Conservation (phyloP, 352 stramenopile species). For the Pythium periplocum region DNA sequence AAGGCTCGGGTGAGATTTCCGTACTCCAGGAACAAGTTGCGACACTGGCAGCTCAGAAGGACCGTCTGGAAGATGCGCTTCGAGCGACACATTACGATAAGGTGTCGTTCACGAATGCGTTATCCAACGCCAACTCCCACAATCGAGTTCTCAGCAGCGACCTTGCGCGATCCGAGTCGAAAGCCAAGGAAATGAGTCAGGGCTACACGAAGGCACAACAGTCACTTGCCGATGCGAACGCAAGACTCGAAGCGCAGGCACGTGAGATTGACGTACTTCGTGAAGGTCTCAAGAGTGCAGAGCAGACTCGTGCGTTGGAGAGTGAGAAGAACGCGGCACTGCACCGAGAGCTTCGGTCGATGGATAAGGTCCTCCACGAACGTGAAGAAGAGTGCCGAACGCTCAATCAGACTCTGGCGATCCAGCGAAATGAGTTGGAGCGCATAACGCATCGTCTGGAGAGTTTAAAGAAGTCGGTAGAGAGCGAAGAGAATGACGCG, state of each 20-base stretch:
- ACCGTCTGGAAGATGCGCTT: constrained; percentile 67
- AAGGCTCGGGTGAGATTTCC: not conserved
- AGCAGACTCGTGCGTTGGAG: constrained; percentile 45
- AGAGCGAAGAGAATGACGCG: constrained; percentile 9
- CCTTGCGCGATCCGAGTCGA: constrained; percentile 46
- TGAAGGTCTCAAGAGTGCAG: constrained; percentile 47
- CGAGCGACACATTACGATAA: constrained; percentile 80
- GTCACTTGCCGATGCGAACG: constrained; percentile 28
- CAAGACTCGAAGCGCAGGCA: constrained; percentile 30
- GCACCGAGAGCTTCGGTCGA: constrained; percentile 56
- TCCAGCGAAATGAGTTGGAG: constrained; percentile 55
- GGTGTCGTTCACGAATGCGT: constrained; percentile 73
- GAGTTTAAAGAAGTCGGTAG: constrained; percentile 11
- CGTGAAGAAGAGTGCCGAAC: constrained; percentile 65
- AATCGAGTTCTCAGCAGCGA: constrained; percentile 63
- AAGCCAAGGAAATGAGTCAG: constrained; percentile 33
- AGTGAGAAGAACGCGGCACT: constrained; percentile 69
- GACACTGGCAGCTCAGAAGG: constrained; percentile 46
- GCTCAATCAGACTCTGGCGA: constrained; percentile 46
- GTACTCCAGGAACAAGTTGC: constrained; percentile 51
- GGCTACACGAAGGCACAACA: constrained; percentile 42
- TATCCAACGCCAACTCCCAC: constrained; percentile 75
- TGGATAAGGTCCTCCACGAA: constrained; percentile 66
- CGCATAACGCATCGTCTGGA: constrained; percentile 23
- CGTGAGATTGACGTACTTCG: constrained; percentile 59